Evolutionary conservation across 2,329 filamentous ascomycete species (phyloP), one percentile per base, ranked within the genome.

Genomic region (Xylaria sp.): DNA sequence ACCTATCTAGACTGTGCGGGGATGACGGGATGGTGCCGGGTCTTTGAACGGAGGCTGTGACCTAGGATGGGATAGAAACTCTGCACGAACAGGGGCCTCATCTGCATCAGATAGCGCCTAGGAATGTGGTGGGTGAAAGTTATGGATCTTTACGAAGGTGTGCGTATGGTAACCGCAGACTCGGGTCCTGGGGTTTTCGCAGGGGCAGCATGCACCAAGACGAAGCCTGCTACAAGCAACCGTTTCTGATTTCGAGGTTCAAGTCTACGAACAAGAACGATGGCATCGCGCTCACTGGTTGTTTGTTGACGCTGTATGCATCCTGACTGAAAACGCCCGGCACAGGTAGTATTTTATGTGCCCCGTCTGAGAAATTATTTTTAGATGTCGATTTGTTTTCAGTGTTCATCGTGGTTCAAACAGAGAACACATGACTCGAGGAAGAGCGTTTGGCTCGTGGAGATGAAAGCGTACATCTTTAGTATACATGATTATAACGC

Each of bases 101-200:
- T n/a, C 21, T 33, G 31, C 21, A 47, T 51, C 10, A 13, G 52
- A 56, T 5, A 44, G 37, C 25, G 35, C 31, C 11, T 44, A 46
- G 33, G 21, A 46, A 38, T 35, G n/a, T 44, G 27, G 23, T 55
- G 38, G 48, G 23, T n/a, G 41, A 31, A 11, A n/a, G 38, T 49
- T 31, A 51, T 43, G 29, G 40, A 17, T 19, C 8, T 41, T 31
- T 21, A 43, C 35, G 7, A 44, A 27, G 41, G 27, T 3, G 51
- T 51, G 27, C 38, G 46, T 43, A 27, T 25, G 25, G 19, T 51
- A 46, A n/a, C 52, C 58, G 40, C 15, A 60, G 52, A 46, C 31
- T 56, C 52, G 58, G 58, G 53, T 51, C 38, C 23, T n/a, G 27
- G 8, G 33, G 29, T 9, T 37, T 19, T 29, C 25, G 29, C 7